Percentiles rank a stretch among this genome's conserved stretches.
These are phyloP conservation scores for Plenodomus tracheiphilus DNA, from an alignment of 2,329 filamentous ascomycete genomes.

Conservation along the genomic window DNA sequence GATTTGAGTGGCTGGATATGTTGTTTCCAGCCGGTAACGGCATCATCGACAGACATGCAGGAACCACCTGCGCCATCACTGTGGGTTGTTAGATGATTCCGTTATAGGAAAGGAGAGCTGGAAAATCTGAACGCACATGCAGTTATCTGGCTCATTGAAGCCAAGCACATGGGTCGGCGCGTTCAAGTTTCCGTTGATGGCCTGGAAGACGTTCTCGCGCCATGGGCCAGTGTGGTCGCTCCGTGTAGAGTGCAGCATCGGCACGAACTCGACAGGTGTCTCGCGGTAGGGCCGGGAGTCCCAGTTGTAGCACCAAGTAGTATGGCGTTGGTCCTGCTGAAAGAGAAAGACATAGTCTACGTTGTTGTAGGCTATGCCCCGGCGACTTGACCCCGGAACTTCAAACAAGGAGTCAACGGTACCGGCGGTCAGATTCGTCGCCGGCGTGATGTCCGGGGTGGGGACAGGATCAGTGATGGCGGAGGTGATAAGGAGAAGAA, in stretches of 20 bases:
- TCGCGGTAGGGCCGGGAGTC: slow-evolving; percentile 48
- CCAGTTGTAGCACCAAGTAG: slow-evolving; percentile 72
- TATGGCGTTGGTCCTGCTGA: slow-evolving; percentile 42
- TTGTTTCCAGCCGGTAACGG: slow-evolving; percentile 18
- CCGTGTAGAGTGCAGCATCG: slow-evolving; percentile 47
- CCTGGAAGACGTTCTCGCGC: slow-evolving; percentile 16
- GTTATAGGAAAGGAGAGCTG: neutral
- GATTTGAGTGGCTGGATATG: slow-evolving; percentile 23
- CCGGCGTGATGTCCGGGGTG: too few relatives aligned
- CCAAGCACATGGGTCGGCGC: slow-evolving; percentile 25
- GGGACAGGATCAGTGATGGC: neutral
- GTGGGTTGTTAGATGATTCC: neutral
- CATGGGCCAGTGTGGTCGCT: slow-evolving; percentile 21
- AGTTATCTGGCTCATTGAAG: slow-evolving; percentile 44
- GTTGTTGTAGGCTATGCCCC: slow-evolving; percentile 69
- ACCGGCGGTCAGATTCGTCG: slow-evolving; percentile 3
- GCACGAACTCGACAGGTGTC: slow-evolving; percentile 60
- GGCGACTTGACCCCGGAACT: slow-evolving; percentile 44
- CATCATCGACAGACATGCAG: slow-evolving; percentile 23
- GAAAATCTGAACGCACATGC: slow-evolving; percentile 19
- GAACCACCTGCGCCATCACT: slow-evolving; percentile 20
- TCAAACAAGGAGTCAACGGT: slow-evolving; percentile 29
- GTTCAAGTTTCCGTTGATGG: slow-evolving; percentile 1
- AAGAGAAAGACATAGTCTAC: slow-evolving; percentile 56
- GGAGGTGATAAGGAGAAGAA: too few relatives aligned